Evolutionary conservation across 495 filamentous ascomycete species (phyloP).

Genomic region (Penicillium pancosmium): DNA sequence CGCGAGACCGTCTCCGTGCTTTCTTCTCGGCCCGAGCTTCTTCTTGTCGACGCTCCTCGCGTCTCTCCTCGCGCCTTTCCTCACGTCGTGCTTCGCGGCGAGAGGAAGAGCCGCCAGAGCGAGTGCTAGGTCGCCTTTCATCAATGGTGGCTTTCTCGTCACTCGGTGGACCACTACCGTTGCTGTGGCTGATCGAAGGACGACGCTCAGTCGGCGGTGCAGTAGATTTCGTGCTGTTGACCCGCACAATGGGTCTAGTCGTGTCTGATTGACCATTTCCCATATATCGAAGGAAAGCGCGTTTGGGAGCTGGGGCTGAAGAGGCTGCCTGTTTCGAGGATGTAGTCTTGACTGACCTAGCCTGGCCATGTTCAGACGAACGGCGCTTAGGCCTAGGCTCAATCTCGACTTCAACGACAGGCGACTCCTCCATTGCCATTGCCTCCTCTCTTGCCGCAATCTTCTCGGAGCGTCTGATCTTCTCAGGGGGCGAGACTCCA

Average conservation of each 20-base stretch:
- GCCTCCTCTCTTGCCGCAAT: slow-evolving; percentile 18
- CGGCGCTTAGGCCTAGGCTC: slow-evolving; percentile 26
- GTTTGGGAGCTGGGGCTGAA: slow-evolving; percentile 25
- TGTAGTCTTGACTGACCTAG: slow-evolving; percentile 20
- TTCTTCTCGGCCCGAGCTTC: slow-evolving; percentile 21
- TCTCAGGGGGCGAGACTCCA: slow-evolving; percentile 20
- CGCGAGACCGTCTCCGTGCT: slow-evolving; percentile 15
- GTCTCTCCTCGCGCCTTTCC: slow-evolving; percentile 18
- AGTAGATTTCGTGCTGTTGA: slow-evolving; percentile 38
- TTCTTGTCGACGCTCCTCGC: slow-evolving; percentile 9
- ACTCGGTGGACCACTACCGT: slow-evolving; percentile 26
- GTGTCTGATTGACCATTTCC: slow-evolving; percentile 41
- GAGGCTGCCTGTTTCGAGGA: slow-evolving; percentile 33
- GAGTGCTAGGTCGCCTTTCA: slow-evolving; percentile 32
- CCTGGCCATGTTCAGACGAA: slow-evolving; percentile 21
- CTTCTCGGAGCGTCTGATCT: slow-evolving; percentile 17
- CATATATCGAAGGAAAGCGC: slow-evolving; percentile 45
- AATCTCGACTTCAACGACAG: slow-evolving; percentile 9
- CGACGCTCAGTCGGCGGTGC: slow-evolving; percentile 31
- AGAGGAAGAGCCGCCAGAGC: slow-evolving; percentile 31
- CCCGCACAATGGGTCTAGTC: slow-evolving; percentile 37
- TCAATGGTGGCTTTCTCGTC: slow-evolving; percentile 27
- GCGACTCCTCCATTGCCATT: slow-evolving; percentile 12
- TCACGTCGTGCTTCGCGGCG: slow-evolving; percentile 1
- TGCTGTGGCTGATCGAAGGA: slow-evolving; percentile 35